Evolutionary conservation across 192 early-diverging fungal species (phyloP).

Genomic region (Diversispora eburnea): DNA sequence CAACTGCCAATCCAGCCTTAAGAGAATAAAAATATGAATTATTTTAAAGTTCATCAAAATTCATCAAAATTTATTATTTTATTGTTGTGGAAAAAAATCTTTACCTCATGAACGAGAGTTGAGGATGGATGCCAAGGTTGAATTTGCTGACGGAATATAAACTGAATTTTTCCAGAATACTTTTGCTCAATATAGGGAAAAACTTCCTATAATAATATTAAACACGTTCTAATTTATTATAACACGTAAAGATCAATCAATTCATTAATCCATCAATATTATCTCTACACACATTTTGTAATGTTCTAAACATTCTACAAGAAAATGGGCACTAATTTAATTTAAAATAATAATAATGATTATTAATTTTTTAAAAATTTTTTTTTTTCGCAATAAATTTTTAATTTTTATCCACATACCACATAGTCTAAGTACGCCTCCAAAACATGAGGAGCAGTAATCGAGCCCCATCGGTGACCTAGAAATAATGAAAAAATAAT

Average conservation of each 20-base stretch:
- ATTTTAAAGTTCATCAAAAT: slow-evolving; percentile 7
- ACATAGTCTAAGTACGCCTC: slow-evolving; percentile 58
- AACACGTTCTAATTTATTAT: slow-evolving; percentile 15
- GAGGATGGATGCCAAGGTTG: slow-evolving; percentile 82
- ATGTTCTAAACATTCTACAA: slow-evolving; percentile 52
- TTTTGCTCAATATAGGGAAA: slow-evolving; percentile 46
- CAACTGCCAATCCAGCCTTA: slow-evolving; percentile 66
- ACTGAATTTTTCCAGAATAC: slow-evolving; percentile 48
- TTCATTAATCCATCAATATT: not conserved
- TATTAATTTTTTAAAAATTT: not conserved
- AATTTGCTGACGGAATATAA: slow-evolving; percentile 79
- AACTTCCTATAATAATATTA: slow-evolving; percentile 42
- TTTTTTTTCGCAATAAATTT: not conserved
- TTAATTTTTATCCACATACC: slow-evolving; percentile 27
- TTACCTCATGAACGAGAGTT: slow-evolving; percentile 68
- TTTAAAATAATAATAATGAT: not conserved
- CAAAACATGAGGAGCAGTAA: slow-evolving; percentile 40
- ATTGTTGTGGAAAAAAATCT: not conserved
- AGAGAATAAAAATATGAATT: not conserved
- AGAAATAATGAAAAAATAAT: not conserved
- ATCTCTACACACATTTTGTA: slow-evolving; percentile 34
- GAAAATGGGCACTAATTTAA: slow-evolving; percentile 60
- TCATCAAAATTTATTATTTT: slow-evolving; percentile 2
- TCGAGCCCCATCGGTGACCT: slow-evolving; percentile 33
- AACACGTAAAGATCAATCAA: not conserved